A percentile compares a stretch with the other conserved stretches of the same genome.
These are phyloP conservation scores for Friedmanniomyces simplex DNA, from an alignment of 495 filamentous ascomycete species.

Conservation along the genomic window DNA sequence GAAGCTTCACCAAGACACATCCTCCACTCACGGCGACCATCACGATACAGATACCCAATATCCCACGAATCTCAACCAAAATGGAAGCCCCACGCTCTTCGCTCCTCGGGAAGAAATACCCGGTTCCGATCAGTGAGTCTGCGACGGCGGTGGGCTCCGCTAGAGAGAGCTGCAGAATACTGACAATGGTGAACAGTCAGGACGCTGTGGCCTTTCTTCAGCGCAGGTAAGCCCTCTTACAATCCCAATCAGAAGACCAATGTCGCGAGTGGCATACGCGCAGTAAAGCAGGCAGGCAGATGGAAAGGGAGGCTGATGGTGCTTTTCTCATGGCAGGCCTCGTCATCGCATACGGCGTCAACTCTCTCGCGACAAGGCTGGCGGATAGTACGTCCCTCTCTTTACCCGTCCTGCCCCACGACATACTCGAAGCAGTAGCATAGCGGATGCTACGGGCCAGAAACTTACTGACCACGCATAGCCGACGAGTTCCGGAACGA, in stretches of 20 bases:
- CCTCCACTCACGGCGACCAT: no score
- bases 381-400: constrained; percentile 51
- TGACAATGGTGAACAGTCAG: constrained; percentile 46
- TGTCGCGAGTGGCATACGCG: no score
- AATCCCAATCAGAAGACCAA: no score
- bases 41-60: no score
- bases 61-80: background rate
- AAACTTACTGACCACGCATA: no score
- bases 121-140: constrained; percentile 66
- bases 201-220: constrained; percentile 86
- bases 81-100: constrained; percentile 5
- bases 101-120: constrained; percentile 89
- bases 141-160: background rate
- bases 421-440: no score
- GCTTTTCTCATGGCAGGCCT: no score
- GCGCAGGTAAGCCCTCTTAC: constrained; percentile 72
- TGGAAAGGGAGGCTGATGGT: no score
- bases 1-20: background rate
- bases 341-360: constrained; percentile 79
- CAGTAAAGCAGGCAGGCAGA: no score
- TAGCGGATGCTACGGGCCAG: no score
- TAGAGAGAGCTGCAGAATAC: background rate
- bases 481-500: constrained; percentile 93
- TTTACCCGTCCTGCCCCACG: no score
- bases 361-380: constrained; percentile 59